A percentile compares a stretch with the other conserved stretches of the same genome.
phyloP scores from a whole-genome alignment of 2,329 filamentous ascomycete genomes.

The Xylaria hypoxylon region DNA sequence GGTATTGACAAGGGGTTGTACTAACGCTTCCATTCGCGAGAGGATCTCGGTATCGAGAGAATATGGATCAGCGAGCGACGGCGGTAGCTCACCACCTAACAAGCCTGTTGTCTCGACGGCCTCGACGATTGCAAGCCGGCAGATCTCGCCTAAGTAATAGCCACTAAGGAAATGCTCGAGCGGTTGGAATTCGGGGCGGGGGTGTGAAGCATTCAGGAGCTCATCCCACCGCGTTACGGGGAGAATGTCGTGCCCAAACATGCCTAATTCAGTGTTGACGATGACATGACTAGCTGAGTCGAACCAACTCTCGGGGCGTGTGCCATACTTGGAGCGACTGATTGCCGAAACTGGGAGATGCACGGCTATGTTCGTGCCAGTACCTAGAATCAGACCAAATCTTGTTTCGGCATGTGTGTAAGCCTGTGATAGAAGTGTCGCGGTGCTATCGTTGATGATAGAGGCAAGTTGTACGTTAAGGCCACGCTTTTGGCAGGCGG shows the following conservation, averaged over 20 bases:
- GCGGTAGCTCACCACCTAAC: conserved; percentile 67
- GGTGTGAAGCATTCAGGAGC: conserved; percentile 61
- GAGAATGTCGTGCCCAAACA: conserved; percentile 71
- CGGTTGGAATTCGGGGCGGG: conserved; percentile 59
- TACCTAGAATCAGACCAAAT: conserved; percentile 74
- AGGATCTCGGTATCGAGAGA: conserved; percentile 71
- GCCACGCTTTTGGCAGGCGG: conserved; percentile 62
- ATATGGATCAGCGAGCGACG: conserved; percentile 64
- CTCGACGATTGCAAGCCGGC: conserved; percentile 68
- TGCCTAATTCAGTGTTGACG: conserved; percentile 74
- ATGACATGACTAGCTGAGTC: conserved; percentile 70
- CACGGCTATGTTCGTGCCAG: conserved; percentile 74
- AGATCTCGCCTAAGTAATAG: conserved; percentile 75
- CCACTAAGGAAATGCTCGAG: conserved; percentile 67
- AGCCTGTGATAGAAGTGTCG: conserved; percentile 73
- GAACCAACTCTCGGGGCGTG: conserved; percentile 67
- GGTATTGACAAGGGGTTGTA: conserved; percentile 29
- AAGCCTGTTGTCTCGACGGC: conserved; percentile 66
- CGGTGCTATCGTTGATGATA: conserved; percentile 75
- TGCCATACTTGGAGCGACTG: conserved; percentile 66
- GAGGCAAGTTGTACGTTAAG: conserved; percentile 68
- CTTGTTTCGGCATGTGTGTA: conserved; percentile 69
- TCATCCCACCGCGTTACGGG: conserved; percentile 72
- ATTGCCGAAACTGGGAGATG: conserved; percentile 71
- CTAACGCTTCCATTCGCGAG: conserved; percentile 68